phyloP scores from a whole-genome alignment of 2,329 filamentous ascomycete genomes.

The Claviceps africana region DNA sequence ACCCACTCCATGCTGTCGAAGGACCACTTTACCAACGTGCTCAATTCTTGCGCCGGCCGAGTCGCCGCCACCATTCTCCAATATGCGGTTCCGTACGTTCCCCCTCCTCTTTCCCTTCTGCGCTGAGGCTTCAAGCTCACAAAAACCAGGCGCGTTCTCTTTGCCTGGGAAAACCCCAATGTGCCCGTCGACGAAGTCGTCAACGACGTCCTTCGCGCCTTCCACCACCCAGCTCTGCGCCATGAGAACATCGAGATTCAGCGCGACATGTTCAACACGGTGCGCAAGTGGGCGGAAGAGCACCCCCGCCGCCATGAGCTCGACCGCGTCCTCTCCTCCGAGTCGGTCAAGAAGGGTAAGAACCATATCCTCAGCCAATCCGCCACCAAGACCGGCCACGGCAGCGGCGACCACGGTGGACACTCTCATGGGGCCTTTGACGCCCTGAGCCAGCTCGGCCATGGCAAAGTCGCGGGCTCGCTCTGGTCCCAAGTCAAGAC shows the following conservation, averaged over 20 bases:
- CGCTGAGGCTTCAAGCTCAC: background rate
- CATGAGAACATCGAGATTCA: conserved; percentile 68
- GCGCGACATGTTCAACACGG: conserved; percentile 74
- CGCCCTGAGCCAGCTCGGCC: conserved; percentile 30
- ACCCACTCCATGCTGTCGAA: conserved; percentile 76
- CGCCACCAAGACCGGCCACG: conserved; percentile 16
- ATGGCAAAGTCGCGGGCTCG: conserved; percentile 44
- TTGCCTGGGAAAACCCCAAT: conserved; percentile 81
- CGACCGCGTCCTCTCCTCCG: conserved; percentile 62
- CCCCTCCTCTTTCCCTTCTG: no score
- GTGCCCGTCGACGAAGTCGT: conserved; percentile 74
- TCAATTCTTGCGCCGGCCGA: conserved; percentile 64
- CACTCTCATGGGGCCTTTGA: conserved; percentile 30
- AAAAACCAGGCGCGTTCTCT: conserved; percentile 51
- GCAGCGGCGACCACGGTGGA: conserved; percentile 11
- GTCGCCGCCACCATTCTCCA: conserved; percentile 65
- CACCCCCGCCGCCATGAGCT: conserved; percentile 53
- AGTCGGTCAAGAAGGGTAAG: conserved; percentile 68
- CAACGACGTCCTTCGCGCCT: conserved; percentile 65
- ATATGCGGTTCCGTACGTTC: conserved; percentile 63
- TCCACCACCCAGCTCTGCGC: conserved; percentile 81
- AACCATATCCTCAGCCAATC: conserved; percentile 51
- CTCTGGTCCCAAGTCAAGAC: conserved; percentile 49
- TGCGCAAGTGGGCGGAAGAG: conserved; percentile 66
- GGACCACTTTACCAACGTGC: conserved; percentile 68